Evolutionary conservation across 1,139 yeast genomes (phyloP).

Genomic region (Kurtzmaniella quercitrusa): DNA sequence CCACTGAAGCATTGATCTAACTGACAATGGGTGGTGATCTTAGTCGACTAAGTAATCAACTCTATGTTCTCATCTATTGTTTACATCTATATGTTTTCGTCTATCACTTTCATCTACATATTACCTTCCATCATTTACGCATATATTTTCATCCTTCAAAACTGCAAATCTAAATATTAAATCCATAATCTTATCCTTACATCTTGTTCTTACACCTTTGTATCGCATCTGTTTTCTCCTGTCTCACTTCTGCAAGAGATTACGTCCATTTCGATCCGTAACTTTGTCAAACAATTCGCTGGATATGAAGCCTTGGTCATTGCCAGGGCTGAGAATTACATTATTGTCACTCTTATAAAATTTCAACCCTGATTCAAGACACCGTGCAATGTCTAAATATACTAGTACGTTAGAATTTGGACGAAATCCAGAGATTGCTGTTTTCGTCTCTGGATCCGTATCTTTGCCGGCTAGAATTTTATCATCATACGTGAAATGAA

Average conservation of each 20-base stretch:
- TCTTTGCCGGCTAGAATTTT: conserved; percentile 12
- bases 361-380: conserved; percentile 41
- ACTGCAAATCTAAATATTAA: too few relatives aligned
- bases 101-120: too few relatives aligned
- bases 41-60: too few relatives aligned
- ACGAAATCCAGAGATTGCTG: conserved; percentile 71
- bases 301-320: conserved; percentile 48
- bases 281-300: conserved; percentile 40
- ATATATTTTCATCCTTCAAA: too few relatives aligned
- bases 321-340: conserved; percentile 69
- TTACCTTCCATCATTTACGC: too few relatives aligned
- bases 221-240: too few relatives aligned
- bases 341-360: conserved; percentile 68
- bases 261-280: conserved; percentile 14
- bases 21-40: too few relatives aligned
- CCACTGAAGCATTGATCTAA: too few relatives aligned
- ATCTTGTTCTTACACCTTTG: too few relatives aligned
- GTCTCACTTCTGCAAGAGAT: not conserved
- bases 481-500: conserved; percentile 54
- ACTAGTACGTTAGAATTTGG: conserved; percentile 55
- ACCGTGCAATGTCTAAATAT: conserved; percentile 51
- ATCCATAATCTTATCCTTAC: too few relatives aligned
- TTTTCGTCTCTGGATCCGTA: conserved; percentile 11
- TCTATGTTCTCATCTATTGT: too few relatives aligned
- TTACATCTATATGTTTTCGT: too few relatives aligned